These are phyloP conservation scores for Leptographium flavum DNA, from an alignment of 2,329 filamentous ascomycete species.

Conservation along the genomic window DNA sequence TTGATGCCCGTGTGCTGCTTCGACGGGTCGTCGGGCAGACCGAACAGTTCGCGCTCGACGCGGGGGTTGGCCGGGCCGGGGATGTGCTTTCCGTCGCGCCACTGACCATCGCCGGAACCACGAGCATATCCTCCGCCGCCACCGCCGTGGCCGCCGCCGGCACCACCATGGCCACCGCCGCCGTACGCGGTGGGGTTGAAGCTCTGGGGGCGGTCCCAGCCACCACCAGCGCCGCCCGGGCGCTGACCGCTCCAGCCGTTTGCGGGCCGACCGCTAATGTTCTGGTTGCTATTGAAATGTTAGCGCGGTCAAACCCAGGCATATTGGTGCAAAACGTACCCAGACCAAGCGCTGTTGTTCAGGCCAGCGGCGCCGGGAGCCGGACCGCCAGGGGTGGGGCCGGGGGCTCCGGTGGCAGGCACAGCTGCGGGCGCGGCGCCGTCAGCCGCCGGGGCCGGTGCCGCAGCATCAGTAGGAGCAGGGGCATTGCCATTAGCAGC, in stretches of 20 bases:
- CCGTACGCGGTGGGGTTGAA: conserved; percentile 54
- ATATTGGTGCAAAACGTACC: conserved; percentile 29
- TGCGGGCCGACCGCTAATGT: conserved; percentile 24
- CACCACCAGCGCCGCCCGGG: conserved; percentile 7
- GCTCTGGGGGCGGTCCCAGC: conserved; percentile 18
- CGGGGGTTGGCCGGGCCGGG: conserved; percentile 78
- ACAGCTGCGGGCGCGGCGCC: conserved; percentile 2
- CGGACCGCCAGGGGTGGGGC: background rate
- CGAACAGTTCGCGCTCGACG: conserved; percentile 90
- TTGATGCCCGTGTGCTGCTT: conserved; percentile 99
- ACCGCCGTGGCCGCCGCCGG: conserved; percentile 27
- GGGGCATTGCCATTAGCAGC: conserved; percentile 13
- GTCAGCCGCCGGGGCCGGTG: conserved; percentile 11
- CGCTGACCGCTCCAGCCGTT: conserved; percentile 13
- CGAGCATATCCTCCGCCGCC: conserved; percentile 43
- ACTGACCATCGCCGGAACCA: conserved; percentile 88
- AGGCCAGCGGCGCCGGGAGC: conserved; percentile 29
- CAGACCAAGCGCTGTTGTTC: conserved; percentile 51
- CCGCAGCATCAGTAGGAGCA: conserved; percentile 12
- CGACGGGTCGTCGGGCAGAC: conserved; percentile 73
- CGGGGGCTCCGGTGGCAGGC: conserved; percentile 3
- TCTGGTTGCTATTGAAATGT: conserved; percentile 27
- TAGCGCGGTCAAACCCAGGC: background rate
- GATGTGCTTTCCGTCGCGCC: conserved; percentile 94
- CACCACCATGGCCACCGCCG: conserved; percentile 19